Evolutionary conservation across 495 filamentous ascomycete genomes (phyloP).

Genomic region (Chaetomium fimeti): DNA sequence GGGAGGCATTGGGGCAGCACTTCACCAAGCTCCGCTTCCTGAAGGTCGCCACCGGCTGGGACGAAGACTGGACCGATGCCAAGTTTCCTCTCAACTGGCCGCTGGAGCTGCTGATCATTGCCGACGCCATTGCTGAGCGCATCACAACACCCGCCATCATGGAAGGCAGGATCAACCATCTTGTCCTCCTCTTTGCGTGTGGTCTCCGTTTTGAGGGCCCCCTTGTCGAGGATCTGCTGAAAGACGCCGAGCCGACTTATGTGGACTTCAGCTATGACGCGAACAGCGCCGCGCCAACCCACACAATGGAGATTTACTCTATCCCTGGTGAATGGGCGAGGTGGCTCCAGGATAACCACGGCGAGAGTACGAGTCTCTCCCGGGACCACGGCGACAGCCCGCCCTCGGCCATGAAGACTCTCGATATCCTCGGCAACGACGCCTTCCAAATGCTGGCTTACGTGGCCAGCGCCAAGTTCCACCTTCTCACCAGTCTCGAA

Average conservation of each 20-base stretch:
- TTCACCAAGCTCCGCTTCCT: slow-evolving; percentile 9
- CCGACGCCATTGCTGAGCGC: slow-evolving; percentile 15
- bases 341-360: not conserved
- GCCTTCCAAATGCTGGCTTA: slow-evolving; percentile 6
- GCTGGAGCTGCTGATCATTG: slow-evolving; percentile 14
- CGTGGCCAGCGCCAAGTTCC: slow-evolving; percentile 7
- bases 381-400: not conserved
- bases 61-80: slow-evolving; percentile 11
- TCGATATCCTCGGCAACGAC: slow-evolving; percentile 12
- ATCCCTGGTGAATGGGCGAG: not conserved
- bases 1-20: slow-evolving; percentile 1
- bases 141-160: slow-evolving; percentile 7
- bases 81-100: slow-evolving; percentile 14
- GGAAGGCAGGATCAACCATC: slow-evolving; percentile 8
- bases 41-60: slow-evolving; percentile 1
- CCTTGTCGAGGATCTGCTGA: not conserved
- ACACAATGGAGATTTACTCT: not conserved
- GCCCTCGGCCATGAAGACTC: not conserved
- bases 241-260: slow-evolving; percentile 6
- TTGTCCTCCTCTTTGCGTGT: not conserved
- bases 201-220: slow-evolving; percentile 8
- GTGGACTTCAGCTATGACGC: not conserved
- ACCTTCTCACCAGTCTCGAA: not conserved
- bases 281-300: not conserved
- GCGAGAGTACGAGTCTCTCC: not conserved